Base-by-base conservation (phyloP, 2,329 filamentous ascomycete species). In the Aurifilum marmelostoma region DNA sequence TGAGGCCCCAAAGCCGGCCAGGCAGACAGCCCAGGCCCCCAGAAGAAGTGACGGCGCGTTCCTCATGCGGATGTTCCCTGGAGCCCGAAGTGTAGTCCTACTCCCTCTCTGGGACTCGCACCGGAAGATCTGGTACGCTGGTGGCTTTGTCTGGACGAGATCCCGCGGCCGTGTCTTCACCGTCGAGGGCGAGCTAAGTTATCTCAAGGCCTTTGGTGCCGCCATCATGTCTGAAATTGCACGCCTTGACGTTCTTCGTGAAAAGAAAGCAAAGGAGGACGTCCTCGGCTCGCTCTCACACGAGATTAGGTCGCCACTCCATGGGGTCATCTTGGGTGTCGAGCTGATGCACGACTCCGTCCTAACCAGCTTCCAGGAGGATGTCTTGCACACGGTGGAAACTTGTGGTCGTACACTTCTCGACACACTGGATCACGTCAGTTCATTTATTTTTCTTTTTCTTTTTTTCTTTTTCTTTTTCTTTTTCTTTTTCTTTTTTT, bases 201-300 rank as follows among this genome's bases (percentile, higher is more conserved):
- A 83, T 54, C 75, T 86, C 21, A 76, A 78, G 14, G 81, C 82
- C 1, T 85, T 86, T 73, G 81, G 82, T 1, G 84, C 85, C 67
- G 83, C 81, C 1, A 82, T 87, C 43, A 88, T 88, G 85, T 81
- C 83, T 0, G 85, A 88, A 69, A 78, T 88, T 9, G 81, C 83
- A 1, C 80, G 84, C 11, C 72, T 87, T 1, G 76, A 80, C 56
- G 75, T 75, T 0, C 60, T 76, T 5, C 72, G 75, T 21, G 86
- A 87, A 24, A 66, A 34, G 27, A 66, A 60, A 54, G 64, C 64
- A 12, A 66, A 66, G 74, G 82, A 83, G 0, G 84, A 87, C 68
- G 85, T 88, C 70, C 83, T 88, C 29, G 84, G 83, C 0, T 87
- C 83, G 9, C 83, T 88, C 59, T 86, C 83, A 32, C 86, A 89